Evolutionary conservation across 495 filamentous ascomycete species (phyloP).

Genomic region (Penicillium herquei): DNA sequence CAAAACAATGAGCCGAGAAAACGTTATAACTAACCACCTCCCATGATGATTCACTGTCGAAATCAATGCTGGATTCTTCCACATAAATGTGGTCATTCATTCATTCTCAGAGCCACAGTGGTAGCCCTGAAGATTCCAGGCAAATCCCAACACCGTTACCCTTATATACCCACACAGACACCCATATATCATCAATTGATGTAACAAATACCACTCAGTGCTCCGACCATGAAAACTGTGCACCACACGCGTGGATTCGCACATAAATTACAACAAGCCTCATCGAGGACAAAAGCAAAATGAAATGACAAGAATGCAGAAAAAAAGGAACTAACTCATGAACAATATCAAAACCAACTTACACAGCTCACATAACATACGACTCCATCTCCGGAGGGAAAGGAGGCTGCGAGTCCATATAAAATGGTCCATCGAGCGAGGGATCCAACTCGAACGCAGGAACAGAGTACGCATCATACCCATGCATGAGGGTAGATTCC

Average conservation of each 20-base stretch:
- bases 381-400: constrained; percentile 35
- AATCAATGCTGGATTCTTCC: too few relatives aligned
- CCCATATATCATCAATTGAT: too few relatives aligned
- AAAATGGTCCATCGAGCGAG: constrained; percentile 35
- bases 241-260: background rate
- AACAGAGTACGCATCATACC: constrained; percentile 29
- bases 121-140: too few relatives aligned
- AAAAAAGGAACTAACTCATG: constrained; percentile 8
- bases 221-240: background rate
- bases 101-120: too few relatives aligned
- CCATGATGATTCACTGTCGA: too few relatives aligned
- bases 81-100: too few relatives aligned
- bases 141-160: too few relatives aligned
- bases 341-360: constrained; percentile 3
- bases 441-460: constrained; percentile 25
- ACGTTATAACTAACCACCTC: too few relatives aligned
- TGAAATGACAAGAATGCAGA: background rate
- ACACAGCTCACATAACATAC: constrained; percentile 33
- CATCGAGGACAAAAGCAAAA: background rate
- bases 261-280: too few relatives aligned
- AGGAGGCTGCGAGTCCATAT: constrained; percentile 30
- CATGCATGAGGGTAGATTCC: constrained; percentile 29
- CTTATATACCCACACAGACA: too few relatives aligned
- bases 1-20: too few relatives aligned
- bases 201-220: too few relatives aligned